Conservation (phyloP, 805 yeast species). For the Nakazawaea wickerhamii region DNA sequence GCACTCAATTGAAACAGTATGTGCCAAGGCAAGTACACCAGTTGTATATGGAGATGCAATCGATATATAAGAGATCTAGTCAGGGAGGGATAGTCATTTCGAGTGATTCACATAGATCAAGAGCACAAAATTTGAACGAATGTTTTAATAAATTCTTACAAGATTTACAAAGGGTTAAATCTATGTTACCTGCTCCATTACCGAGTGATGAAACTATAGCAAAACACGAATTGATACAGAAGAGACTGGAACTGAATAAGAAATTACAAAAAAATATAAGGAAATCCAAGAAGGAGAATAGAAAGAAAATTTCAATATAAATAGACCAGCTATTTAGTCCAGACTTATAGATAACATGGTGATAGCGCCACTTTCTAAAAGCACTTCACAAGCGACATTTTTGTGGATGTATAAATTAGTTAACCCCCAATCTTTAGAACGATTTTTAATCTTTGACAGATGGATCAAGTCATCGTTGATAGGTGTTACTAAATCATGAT, state of each 20-base stretch:
- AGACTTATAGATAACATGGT: slow-evolving; percentile 27
- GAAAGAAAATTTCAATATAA: not conserved
- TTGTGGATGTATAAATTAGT: slow-evolving; percentile 24
- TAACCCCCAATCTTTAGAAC: slow-evolving; percentile 29
- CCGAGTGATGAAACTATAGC: not conserved
- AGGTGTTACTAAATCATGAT: slow-evolving; percentile 15
- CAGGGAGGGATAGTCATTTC: slow-evolving; percentile 36
- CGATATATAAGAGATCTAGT: slow-evolving; percentile 32
- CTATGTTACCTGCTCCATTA: not conserved
- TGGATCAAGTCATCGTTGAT: slow-evolving; percentile 3
- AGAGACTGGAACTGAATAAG: not conserved
- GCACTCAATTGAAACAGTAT: slow-evolving; percentile 37
- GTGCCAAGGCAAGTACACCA: slow-evolving; percentile 32
- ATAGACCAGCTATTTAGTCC: too few relatives aligned
- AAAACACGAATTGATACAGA: slow-evolving; percentile 9
- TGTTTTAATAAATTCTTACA: slow-evolving; percentile 39
- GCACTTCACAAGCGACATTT: slow-evolving; percentile 26
- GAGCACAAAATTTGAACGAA: slow-evolving; percentile 39
- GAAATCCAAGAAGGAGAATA: slow-evolving; percentile 1
- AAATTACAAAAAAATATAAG: not conserved
- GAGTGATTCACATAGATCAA: slow-evolving; percentile 34
- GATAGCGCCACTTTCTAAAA: slow-evolving; percentile 23
- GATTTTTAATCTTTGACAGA: slow-evolving; percentile 13
- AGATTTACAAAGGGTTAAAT: slow-evolving; percentile 30
- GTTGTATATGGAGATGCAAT: slow-evolving; percentile 25